phyloP scores from a whole-genome alignment of 164 flowering plant species.

The Litsea cubeba region DNA sequence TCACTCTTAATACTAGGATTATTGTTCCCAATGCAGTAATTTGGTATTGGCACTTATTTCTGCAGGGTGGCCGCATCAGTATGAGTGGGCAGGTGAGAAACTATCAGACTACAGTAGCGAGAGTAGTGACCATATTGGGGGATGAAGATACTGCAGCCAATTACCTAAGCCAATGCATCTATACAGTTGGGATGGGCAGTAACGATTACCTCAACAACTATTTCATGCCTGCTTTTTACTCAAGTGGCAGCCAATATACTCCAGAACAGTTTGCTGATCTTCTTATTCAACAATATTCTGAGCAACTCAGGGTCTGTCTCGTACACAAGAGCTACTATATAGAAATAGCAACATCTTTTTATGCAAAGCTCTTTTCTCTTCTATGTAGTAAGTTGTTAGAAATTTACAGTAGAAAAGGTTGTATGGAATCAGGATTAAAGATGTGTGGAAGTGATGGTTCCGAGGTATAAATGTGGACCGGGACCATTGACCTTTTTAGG shows the following conservation, averaged over 20 bases:
- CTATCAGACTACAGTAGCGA: constrained; percentile 37
- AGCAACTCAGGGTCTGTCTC: constrained; percentile 39
- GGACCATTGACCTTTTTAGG: no score
- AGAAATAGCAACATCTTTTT: no score
- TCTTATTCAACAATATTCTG: constrained; percentile 53
- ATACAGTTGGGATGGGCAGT: constrained; percentile 37
- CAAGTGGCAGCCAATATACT: constrained; percentile 44
- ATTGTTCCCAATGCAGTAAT: background rate
- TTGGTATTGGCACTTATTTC: background rate
- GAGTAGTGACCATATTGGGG: constrained; percentile 46
- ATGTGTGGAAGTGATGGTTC: no score
- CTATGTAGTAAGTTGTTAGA: no score
- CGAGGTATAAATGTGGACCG: no score
- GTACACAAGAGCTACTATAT: background rate
- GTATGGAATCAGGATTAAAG: no score
- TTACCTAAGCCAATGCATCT: constrained; percentile 33
- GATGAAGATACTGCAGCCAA: constrained; percentile 28
- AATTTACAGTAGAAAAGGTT: no score
- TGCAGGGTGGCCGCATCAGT: constrained; percentile 54
- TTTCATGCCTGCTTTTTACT: constrained; percentile 52
- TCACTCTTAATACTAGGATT: no score
- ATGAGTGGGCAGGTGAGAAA: constrained; percentile 57
- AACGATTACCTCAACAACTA: constrained; percentile 63
- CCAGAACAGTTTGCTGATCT: constrained; percentile 63
- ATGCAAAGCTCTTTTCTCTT: no score